A percentile compares a stretch with the other conserved stretches of the same genome.
These are phyloP conservation scores for Lenwebbia sp. DNA, from an alignment of 345 rosid genomes.

Conservation along the genomic window DNA sequence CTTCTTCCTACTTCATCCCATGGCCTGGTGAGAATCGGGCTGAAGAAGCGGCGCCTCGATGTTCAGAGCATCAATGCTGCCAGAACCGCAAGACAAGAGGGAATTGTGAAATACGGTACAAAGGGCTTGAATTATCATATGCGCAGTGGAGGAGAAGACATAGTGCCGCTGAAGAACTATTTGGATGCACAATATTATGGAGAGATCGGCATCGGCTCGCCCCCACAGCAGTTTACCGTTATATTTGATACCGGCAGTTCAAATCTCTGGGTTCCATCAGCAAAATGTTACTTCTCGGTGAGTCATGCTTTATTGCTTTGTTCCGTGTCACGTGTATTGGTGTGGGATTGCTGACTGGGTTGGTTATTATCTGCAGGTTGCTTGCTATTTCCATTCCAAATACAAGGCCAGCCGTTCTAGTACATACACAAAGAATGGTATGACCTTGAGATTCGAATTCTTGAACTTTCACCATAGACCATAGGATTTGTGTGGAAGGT, in stretches of 20 bases:
- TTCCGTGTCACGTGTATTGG: neutral
- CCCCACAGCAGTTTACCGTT: conserved; percentile 66
- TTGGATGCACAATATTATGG: conserved; percentile 69
- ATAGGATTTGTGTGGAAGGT: neutral
- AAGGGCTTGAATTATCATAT: neutral
- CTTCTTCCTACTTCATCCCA: conserved; percentile 37
- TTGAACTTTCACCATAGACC: neutral
- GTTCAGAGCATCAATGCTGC: conserved; percentile 24
- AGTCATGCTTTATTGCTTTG: conserved; percentile 7
- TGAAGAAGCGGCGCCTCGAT: conserved; percentile 56
- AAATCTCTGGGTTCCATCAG: conserved; percentile 83
- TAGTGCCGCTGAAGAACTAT: conserved; percentile 59
- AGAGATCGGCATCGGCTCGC: conserved; percentile 66
- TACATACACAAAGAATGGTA: conserved; percentile 52
- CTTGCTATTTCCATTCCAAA: conserved; percentile 66
- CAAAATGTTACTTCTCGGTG: conserved; percentile 62
- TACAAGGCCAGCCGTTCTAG: conserved; percentile 56
- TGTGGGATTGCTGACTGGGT: neutral
- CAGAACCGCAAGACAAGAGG: conserved; percentile 22
- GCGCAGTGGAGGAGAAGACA: conserved; percentile 17
- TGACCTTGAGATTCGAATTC: neutral
- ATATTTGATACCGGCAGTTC: conserved; percentile 83
- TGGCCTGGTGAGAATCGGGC: conserved; percentile 41
- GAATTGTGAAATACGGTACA: neutral
- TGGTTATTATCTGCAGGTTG: conserved; percentile 30